Evolutionary conservation across 139 green algal genomes (phyloP).

Genomic region (Astrephomene gubernaculifera): DNA sequence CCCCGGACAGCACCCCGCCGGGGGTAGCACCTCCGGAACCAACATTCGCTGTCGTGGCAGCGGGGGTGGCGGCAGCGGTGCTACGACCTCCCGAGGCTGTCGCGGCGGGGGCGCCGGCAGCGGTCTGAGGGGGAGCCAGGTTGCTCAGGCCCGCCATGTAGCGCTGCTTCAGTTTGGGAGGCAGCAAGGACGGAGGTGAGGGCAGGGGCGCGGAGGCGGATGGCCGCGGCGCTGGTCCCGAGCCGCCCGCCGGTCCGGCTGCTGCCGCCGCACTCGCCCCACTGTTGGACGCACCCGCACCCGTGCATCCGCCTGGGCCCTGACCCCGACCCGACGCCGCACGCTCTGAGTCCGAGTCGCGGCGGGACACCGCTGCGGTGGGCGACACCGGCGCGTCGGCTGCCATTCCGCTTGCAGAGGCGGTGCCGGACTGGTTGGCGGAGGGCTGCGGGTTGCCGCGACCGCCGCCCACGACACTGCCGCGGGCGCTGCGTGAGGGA

Average conservation of each 20-base stretch:
- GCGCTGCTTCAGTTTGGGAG: constrained; percentile 24
- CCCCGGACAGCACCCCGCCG: no score
- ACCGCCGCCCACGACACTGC: background rate
- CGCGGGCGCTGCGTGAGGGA: background rate
- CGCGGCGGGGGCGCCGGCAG: no score
- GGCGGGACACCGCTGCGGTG: no score
- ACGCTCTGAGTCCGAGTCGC: background rate
- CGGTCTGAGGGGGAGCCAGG: background rate
- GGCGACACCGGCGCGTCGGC: no score
- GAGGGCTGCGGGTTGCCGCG: background rate
- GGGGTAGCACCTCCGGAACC: background rate
- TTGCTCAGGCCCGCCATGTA: background rate
- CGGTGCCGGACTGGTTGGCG: no score
- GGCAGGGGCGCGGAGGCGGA: background rate
- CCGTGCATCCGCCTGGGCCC: no score
- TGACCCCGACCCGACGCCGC: no score
- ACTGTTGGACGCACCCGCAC: no score
- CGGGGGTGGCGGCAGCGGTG: background rate
- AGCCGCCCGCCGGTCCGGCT: background rate
- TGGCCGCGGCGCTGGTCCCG: background rate
- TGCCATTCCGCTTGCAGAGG: no score
- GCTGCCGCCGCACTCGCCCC: background rate
- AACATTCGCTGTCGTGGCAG: background rate
- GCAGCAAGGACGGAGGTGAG: background rate
- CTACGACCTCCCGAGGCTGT: background rate